Evolutionary conservation across 805 yeast genomes (phyloP), one percentile per base, ranked within the genome.

Genomic region (Cyberlindnera petersonii): DNA sequence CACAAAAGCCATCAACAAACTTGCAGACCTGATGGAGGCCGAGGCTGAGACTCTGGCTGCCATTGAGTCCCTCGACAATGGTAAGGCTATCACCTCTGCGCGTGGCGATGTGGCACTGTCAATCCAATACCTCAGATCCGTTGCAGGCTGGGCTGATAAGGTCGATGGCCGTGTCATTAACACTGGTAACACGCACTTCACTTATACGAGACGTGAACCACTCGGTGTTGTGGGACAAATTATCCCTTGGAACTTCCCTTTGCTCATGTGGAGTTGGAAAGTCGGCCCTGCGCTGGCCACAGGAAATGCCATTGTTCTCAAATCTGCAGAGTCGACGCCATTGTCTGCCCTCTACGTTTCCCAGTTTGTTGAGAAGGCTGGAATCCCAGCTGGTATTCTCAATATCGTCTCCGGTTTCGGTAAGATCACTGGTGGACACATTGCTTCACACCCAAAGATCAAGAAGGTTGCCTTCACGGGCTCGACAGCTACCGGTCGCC

Each of bases 181-280:
- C 61, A 80, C 94, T 35, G 91, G 89, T 46, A 61, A 65, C 42
- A 67, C 77, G 35, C 86, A 85, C 64, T 78, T 88, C 61, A 76
- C 77, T 46, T 86, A 82, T 67, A 81, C 91, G 49, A 77, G 79
- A 63, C 82, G 83, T 64, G 95, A 88, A 66, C 96, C 97, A 43
- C 69, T 86, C 55, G 97, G 96, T 61, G 96, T 89, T 33, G 86
- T 95, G 63, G 97, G 95, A 43, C 95, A 86, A 65, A 85, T 89
- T 59, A 88, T 89, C 51, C 96, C 97, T 53, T 89, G 97, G 97
- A 89, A 89, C 70, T 89, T 87, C 78, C 97, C 97, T 47, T 66
- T 89, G 53, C 74, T 86, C 61, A 88, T 89, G 93, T 83, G 87
- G 71, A 71, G 94, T 21, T 89, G 97, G 97, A 89, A 89, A 66